These are phyloP conservation scores for Eimeria necatrix DNA, from an alignment of 169 alveolate genomes.

Conservation along the genomic window DNA sequence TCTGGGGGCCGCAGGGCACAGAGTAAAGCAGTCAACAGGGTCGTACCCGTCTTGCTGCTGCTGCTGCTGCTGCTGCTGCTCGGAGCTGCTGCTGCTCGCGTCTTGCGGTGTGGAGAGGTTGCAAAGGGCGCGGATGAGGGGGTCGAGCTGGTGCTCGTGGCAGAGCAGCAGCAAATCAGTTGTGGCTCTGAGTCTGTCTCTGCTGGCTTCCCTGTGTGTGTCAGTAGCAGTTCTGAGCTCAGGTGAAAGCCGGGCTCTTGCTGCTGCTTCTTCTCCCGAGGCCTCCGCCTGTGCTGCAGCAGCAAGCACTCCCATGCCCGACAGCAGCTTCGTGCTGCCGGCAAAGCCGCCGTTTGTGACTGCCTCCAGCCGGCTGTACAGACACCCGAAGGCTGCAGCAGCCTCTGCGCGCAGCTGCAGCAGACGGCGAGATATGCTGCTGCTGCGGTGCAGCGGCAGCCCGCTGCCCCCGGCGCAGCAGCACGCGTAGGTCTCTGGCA, in stretches of 20 bases:
- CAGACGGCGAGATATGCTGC: background rate
- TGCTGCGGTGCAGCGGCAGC: constrained; percentile 7
- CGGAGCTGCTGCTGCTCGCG: background rate
- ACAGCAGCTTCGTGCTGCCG: constrained; percentile 77
- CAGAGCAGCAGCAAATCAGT: constrained; percentile 43
- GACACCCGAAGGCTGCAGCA: constrained; percentile 51
- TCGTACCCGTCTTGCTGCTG: background rate
- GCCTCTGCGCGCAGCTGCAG: constrained; percentile 73
- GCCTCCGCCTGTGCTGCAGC: constrained; percentile 72
- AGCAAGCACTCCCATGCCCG: constrained; percentile 77
- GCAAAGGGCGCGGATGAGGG: constrained; percentile 47
- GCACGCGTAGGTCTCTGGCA: constrained; percentile 57
- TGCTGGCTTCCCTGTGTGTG: constrained; percentile 32
- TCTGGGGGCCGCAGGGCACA: background rate
- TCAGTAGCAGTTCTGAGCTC: constrained; percentile 33
- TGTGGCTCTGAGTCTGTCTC: constrained; percentile 55
- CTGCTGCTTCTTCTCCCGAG: constrained; percentile 22
- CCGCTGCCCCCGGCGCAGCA: constrained; percentile 66
- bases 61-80: background rate
- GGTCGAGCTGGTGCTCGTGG: constrained; percentile 56
- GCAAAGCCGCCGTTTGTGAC: constrained; percentile 69
- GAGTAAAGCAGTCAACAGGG: background rate
- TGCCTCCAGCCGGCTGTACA: constrained; percentile 60
- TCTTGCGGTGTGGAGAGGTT: constrained; percentile 10
- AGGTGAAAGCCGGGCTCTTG: constrained; percentile 9